phyloP scores from a whole-genome alignment of 768 basidiomycete genomes.

The Lactarius deliciosus region DNA sequence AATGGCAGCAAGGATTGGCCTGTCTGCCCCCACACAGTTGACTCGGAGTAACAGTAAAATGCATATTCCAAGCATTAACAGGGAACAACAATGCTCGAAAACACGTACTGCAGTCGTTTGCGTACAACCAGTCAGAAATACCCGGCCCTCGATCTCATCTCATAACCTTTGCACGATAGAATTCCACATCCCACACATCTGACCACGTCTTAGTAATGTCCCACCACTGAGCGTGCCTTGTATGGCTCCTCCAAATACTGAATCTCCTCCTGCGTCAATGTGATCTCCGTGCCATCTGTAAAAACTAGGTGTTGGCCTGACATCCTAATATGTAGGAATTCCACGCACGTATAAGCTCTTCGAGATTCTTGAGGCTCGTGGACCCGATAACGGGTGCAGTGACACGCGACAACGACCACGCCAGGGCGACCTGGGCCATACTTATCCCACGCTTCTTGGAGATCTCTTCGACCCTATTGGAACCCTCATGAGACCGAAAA shows the following conservation, averaged over 20 bases:
- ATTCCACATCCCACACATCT: conserved; percentile 16
- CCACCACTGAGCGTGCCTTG: conserved; percentile 25
- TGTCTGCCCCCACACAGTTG: neutral
- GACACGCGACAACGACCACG: conserved; percentile 32
- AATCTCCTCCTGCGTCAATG: conserved; percentile 23
- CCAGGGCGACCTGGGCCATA: conserved; percentile 46
- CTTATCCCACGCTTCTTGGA: conserved; percentile 40
- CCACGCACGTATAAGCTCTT: conserved; percentile 26
- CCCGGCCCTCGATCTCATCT: neutral
- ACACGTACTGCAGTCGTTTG: neutral
- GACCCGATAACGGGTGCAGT: conserved; percentile 23
- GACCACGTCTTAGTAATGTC: conserved; percentile 19
- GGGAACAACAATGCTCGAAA: neutral
- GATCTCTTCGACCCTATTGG: conserved; percentile 41
- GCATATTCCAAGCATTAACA: neutral
- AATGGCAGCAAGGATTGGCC: no score
- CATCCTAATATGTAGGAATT: neutral
- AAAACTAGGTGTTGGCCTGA: neutral
- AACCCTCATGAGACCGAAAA: neutral
- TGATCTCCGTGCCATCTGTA: conserved; percentile 18
- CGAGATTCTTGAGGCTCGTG: conserved; percentile 26
- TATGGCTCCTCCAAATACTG: conserved; percentile 26
- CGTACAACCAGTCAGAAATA: neutral
- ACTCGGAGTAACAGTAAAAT: neutral
- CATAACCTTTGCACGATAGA: conserved; percentile 3